These are phyloP conservation scores for Backusella parvicylindrica DNA, from an alignment of 192 early-diverging fungal genomes.

Conservation along the genomic window DNA sequence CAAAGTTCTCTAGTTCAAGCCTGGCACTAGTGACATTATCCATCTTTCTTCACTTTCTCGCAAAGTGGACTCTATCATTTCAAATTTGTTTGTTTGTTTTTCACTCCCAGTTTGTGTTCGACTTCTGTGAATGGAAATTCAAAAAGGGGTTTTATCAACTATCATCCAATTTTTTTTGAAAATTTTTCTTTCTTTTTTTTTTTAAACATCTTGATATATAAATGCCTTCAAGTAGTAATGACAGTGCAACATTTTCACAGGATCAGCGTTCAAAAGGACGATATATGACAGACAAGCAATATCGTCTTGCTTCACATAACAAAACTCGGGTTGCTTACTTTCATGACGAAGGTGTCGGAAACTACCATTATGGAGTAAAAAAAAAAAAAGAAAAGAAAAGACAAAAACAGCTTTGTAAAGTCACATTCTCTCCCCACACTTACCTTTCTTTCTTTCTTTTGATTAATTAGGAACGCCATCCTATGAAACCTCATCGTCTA, in stretches of 20 bases:
- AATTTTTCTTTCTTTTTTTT: too few species aligned
- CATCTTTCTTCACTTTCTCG: too few species aligned
- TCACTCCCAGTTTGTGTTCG: too few species aligned
- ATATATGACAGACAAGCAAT: conserved; percentile 5
- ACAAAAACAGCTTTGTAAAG: too few species aligned
- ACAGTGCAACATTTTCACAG: conserved; percentile 23
- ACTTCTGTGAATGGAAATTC: too few species aligned
- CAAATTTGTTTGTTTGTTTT: too few species aligned
- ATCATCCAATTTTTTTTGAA: too few species aligned
- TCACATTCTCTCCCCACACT: background rate
- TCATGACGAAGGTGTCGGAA: conserved; percentile 72
- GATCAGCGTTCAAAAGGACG: conserved; percentile 18
- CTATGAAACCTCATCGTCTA: conserved; percentile 92
- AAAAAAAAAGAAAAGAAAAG: background rate
- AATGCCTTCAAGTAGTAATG: background rate
- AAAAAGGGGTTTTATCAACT: too few species aligned
- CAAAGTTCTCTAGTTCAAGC: too few species aligned
- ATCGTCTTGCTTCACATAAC: conserved; percentile 46
- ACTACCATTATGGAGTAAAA: conserved; percentile 74
- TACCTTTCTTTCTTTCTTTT: background rate
- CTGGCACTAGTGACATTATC: too few species aligned
- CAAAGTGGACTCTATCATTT: too few species aligned
- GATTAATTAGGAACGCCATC: conserved; percentile 55
- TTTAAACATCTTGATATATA: background rate
- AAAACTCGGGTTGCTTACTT: conserved; percentile 70